A percentile compares a stretch with the other conserved stretches of the same genome.
These are phyloP conservation scores for Croton setiger DNA, from an alignment of 441 rosid species.

Conservation along the genomic window DNA sequence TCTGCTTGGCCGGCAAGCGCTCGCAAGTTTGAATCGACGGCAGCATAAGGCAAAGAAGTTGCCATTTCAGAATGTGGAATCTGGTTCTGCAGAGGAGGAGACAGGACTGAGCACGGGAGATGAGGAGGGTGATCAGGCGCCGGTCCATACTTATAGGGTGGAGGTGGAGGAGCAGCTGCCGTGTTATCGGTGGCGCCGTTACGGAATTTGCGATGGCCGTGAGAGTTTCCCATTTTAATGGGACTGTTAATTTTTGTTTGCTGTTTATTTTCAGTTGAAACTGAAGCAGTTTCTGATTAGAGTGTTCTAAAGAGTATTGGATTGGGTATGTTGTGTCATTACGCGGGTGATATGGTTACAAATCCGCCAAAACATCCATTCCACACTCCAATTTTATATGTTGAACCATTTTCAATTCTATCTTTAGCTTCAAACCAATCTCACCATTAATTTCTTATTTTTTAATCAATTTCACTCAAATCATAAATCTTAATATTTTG, in stretches of 20 bases:
- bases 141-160: constrained; percentile 18
- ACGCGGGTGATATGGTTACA: no score
- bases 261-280: constrained; percentile 23
- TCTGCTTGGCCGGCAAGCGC: constrained; percentile 78
- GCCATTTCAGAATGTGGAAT: constrained; percentile 16
- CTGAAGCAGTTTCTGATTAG: constrained; percentile 6
- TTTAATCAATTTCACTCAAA: no score
- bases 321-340: no score
- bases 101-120: constrained; percentile 18
- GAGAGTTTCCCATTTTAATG: constrained; percentile 22
- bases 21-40: constrained; percentile 60
- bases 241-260: constrained; percentile 21
- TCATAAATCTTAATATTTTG: no score
- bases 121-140: constrained; percentile 8
- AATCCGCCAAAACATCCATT: no score
- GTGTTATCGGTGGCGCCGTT: constrained; percentile 29
- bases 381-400: no score
- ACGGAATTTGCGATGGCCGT: constrained; percentile 39
- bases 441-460: no score
- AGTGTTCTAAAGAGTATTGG: no score
- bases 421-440: no score
- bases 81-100: constrained; percentile 10
- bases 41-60: constrained; percentile 50
- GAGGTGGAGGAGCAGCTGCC: constrained; percentile 7
- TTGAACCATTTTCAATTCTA: no score